These are phyloP conservation scores for Carallia pectinifolia DNA, from an alignment of 345 rosid genomes.

Conservation along the genomic window DNA sequence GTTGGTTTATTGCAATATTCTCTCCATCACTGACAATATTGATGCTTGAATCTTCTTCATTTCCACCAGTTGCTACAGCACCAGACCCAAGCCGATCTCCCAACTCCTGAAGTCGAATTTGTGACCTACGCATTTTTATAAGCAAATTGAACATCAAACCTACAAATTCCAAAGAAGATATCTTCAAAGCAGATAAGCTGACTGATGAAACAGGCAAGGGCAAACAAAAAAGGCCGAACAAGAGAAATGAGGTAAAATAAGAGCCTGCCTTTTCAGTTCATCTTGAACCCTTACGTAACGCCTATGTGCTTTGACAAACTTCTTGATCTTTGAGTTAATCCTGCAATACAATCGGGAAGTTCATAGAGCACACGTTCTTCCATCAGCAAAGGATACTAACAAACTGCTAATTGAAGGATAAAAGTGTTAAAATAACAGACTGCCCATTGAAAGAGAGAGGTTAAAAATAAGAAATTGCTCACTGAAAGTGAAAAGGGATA, in stretches of 20 bases:
- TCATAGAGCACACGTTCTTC: constrained; percentile 1
- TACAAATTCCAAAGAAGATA: background rate
- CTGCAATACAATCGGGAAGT: constrained; percentile 42
- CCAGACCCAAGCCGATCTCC: constrained; percentile 67
- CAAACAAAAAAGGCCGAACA: background rate
- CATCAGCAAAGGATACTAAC: background rate
- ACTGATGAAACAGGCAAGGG: background rate
- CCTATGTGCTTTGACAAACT: constrained; percentile 67
- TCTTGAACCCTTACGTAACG: constrained; percentile 57
- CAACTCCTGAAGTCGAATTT: constrained; percentile 64
- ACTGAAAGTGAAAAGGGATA: too few relatives aligned
- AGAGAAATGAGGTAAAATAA: background rate
- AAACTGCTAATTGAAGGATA: background rate
- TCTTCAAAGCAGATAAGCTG: constrained; percentile 5
- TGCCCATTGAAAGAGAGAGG: too few relatives aligned
- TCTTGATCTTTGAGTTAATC: constrained; percentile 68
- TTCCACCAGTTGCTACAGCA: constrained; percentile 41
- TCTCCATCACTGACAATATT: constrained; percentile 68
- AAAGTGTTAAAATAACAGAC: background rate
- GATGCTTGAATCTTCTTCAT: constrained; percentile 62
- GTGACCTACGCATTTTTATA: constrained; percentile 53
- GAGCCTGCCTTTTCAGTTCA: constrained; percentile 66
- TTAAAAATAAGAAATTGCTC: too few relatives aligned
- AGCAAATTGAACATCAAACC: background rate
- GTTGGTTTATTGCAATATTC: constrained; percentile 33